Evolutionary conservation across 441 rosid genomes (phyloP).

Genomic region (Breynia disticha): DNA sequence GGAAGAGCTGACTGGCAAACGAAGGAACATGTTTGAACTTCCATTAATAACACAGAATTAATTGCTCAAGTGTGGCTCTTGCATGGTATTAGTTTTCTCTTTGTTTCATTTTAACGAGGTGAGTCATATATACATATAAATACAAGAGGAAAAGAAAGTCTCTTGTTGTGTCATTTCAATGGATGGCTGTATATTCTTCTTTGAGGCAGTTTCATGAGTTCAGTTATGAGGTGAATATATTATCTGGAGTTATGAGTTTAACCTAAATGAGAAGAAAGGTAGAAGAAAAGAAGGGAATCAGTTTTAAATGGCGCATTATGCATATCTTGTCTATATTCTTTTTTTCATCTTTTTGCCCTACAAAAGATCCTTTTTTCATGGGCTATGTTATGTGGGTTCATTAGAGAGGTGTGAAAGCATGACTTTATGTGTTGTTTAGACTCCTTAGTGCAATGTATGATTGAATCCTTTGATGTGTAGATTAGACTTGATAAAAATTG

Average conservation of each 20-base stretch:
- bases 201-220: not conserved
- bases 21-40: conserved; percentile 17
- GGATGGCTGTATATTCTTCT: conserved; percentile 8
- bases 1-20: conserved; percentile 31
- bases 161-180: conserved; percentile 1
- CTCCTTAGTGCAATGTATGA: conserved; percentile 1
- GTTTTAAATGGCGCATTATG: conserved; percentile 8
- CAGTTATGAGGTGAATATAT: conserved; percentile 1
- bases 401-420: conserved; percentile 13
- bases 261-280: not conserved
- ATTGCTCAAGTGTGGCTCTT: not conserved
- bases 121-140: not conserved
- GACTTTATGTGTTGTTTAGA: conserved; percentile 2
- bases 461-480: conserved; percentile 6
- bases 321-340: not conserved
- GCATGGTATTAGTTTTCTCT: not conserved
- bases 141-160: not conserved
- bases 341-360: not conserved
- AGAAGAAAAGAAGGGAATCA: conserved; percentile 3
- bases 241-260: not conserved
- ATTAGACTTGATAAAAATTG: too few relatives aligned
- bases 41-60: not conserved
- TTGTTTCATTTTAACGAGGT: not conserved
- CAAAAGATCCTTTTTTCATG: not conserved
- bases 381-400: conserved; percentile 2